Evolutionary conservation across 2,329 filamentous ascomycete species (phyloP).

Genomic region (Celoporthe dispersa): DNA sequence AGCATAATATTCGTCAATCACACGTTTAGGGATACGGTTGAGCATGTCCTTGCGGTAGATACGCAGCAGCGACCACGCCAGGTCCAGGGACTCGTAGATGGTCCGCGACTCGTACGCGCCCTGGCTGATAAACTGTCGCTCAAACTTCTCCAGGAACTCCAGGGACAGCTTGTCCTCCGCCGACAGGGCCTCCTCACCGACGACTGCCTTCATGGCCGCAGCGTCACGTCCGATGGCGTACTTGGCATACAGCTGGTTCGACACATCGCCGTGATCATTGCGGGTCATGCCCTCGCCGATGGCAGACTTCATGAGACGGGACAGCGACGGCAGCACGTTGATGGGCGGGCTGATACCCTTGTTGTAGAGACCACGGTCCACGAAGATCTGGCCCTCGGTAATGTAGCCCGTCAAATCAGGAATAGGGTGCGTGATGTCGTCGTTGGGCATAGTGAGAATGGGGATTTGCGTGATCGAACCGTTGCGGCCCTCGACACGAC

Average conservation of each 20-base stretch:
- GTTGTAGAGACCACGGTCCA: constrained; percentile 92
- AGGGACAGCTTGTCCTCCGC: constrained; percentile 97
- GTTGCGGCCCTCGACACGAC: constrained; percentile 94
- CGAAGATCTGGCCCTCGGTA: constrained; percentile 97
- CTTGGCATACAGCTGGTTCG: constrained; percentile 99
- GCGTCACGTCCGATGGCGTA: constrained; percentile 99
- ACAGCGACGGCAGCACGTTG: constrained; percentile 96
- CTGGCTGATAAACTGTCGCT: constrained; percentile 91
- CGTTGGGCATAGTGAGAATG: constrained; percentile 99
- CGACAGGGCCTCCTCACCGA: constrained; percentile 95
- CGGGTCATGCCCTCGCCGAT: constrained; percentile 97
- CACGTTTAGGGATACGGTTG: constrained; percentile 87
- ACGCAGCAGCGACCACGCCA: constrained; percentile 93
- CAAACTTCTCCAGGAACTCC: constrained; percentile 98
- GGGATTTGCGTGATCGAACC: constrained; percentile 99
- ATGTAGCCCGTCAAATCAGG: constrained; percentile 99
- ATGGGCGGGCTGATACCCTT: constrained; percentile 98
- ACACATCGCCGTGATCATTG: constrained; percentile 96
- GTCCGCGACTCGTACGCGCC: constrained; percentile 88
- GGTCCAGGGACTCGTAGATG: constrained; percentile 92
- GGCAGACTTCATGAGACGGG: constrained; percentile 99
- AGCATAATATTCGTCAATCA: constrained; percentile 83
- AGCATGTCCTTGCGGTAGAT: constrained; percentile 98
- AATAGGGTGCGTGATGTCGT: constrained; percentile 99
- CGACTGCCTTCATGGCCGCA: constrained; percentile 98